These are phyloP conservation scores for Erodium maritimum DNA, from an alignment of 345 rosid genomes.

Conservation along the genomic window DNA sequence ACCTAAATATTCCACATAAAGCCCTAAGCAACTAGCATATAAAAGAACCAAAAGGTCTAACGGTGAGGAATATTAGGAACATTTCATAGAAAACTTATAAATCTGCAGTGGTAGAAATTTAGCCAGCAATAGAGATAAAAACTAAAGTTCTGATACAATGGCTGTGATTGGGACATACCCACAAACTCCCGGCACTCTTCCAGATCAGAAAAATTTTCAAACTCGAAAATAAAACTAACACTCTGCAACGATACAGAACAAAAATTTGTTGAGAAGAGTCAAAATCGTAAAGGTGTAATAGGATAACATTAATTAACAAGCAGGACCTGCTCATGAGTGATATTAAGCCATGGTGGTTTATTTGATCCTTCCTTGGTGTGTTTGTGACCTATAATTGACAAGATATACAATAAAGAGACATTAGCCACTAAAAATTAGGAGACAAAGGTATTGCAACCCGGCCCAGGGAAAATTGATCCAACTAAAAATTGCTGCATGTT, in stretches of 20 bases:
- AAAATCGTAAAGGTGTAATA: not conserved
- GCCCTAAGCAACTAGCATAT: too few relatives aligned
- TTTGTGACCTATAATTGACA: constrained; percentile 43
- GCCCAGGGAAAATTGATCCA: not conserved
- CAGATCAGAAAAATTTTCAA: constrained; percentile 70
- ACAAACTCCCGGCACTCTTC: constrained; percentile 66
- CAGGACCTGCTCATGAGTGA: constrained; percentile 54
- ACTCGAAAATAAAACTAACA: constrained; percentile 69
- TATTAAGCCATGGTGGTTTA: constrained; percentile 85
- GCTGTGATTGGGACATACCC: constrained; percentile 32
- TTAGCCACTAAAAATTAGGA: not conserved
- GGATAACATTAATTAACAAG: not conserved
- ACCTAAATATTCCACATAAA: too few relatives aligned
- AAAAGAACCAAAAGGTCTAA: too few relatives aligned
- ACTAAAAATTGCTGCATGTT: not conserved
- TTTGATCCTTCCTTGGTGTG: constrained; percentile 70
- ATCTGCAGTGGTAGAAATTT: not conserved
- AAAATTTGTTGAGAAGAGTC: not conserved
- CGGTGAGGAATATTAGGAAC: not conserved
- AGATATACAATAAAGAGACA: not conserved
- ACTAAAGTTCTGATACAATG: not conserved
- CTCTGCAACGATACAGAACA: constrained; percentile 31
- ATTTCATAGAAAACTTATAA: not conserved
- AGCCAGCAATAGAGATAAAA: not conserved
- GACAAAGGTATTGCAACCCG: not conserved